These are phyloP conservation scores for Knufia petricola DNA, from an alignment of 2,329 filamentous ascomycete genomes.

Conservation along the genomic window DNA sequence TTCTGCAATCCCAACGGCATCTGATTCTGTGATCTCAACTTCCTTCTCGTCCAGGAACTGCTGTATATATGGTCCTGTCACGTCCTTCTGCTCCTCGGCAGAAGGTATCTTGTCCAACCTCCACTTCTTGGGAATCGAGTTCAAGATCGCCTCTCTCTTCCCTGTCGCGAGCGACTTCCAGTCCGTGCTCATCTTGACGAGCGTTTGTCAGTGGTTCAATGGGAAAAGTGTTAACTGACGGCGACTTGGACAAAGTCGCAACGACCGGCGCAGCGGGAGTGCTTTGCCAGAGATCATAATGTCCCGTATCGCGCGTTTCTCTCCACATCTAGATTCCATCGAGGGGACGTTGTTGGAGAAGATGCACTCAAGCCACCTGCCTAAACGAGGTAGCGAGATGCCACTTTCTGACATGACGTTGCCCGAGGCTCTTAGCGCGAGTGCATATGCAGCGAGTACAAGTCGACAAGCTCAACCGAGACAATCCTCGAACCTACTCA, in stretches of 20 bases:
- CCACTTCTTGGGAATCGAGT: slow-evolving; percentile 50
- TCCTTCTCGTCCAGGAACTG: slow-evolving; percentile 46
- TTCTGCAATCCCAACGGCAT: slow-evolving; percentile 47
- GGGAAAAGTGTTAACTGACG: background rate
- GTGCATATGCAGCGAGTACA: no score
- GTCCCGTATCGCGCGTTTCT: background rate
- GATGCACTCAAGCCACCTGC: background rate
- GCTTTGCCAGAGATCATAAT: background rate
- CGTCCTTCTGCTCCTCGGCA: slow-evolving; percentile 44
- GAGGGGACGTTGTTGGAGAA: slow-evolving; percentile 4
- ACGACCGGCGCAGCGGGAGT: background rate
- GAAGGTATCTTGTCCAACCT: slow-evolving; percentile 40
- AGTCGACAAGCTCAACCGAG: no score
- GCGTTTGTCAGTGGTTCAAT: no score
- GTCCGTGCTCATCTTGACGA: slow-evolving; percentile 17
- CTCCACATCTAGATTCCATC: slow-evolving; percentile 1
- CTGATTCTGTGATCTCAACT: slow-evolving; percentile 52
- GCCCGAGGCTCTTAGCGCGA: no score
- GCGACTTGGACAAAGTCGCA: background rate
- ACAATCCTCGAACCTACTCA: no score
- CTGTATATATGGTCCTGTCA: slow-evolving; percentile 48
- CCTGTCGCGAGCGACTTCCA: slow-evolving; percentile 44
- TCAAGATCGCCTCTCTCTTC: slow-evolving; percentile 46
- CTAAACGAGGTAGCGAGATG: background rate
- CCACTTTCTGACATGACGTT: background rate